A percentile compares a stretch with the other conserved stretches of the same genome.
Evolutionary conservation across 129 eudicot genomes (phyloP).

Genomic region (Saposhnikovia divaricata): DNA sequence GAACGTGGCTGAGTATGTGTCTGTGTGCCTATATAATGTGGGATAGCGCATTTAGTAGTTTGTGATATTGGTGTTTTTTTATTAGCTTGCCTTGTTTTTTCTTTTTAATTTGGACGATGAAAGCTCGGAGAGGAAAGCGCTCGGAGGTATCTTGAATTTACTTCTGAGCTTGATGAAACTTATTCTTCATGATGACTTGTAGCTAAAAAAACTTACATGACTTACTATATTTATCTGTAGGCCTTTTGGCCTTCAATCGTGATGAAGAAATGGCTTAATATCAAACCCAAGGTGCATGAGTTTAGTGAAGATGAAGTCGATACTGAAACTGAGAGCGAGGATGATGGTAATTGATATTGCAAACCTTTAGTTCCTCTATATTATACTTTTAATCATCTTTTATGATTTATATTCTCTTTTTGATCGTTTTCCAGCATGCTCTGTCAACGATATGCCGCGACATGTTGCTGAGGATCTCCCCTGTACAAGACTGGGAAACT

Average conservation of each 20-base stretch:
- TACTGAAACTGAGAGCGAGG: conserved; percentile 82
- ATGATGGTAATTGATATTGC: conserved; percentile 48
- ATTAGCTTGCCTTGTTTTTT: conserved; percentile 5
- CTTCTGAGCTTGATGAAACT: background rate
- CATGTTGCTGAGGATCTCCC: conserved; percentile 27
- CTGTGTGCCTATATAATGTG: background rate
- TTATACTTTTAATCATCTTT: background rate
- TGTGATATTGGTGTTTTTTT: conserved; percentile 10
- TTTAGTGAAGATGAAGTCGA: conserved; percentile 96
- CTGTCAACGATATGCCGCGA: conserved; percentile 39
- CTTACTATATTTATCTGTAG: conserved; percentile 26
- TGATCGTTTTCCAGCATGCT: conserved; percentile 30
- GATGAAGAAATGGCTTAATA: conserved; percentile 98
- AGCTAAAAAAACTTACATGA: background rate
- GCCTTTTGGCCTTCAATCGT: conserved; percentile 92
- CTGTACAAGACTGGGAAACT: conserved; percentile 31
- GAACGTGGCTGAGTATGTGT: conserved; percentile 7
- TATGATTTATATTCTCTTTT: background rate
- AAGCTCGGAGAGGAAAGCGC: conserved; percentile 61
- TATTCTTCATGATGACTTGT: background rate
- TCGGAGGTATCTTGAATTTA: conserved; percentile 54
- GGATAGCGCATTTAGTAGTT: background rate
- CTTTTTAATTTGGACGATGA: conserved; percentile 33
- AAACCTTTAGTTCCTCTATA: background rate
- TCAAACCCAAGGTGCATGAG: conserved; percentile 63